Percentiles rank a stretch among this genome's conserved stretches.
phyloP scores from a whole-genome alignment of 1,284 basidiomycete genomes.

The Tausonia pullulans region DNA sequence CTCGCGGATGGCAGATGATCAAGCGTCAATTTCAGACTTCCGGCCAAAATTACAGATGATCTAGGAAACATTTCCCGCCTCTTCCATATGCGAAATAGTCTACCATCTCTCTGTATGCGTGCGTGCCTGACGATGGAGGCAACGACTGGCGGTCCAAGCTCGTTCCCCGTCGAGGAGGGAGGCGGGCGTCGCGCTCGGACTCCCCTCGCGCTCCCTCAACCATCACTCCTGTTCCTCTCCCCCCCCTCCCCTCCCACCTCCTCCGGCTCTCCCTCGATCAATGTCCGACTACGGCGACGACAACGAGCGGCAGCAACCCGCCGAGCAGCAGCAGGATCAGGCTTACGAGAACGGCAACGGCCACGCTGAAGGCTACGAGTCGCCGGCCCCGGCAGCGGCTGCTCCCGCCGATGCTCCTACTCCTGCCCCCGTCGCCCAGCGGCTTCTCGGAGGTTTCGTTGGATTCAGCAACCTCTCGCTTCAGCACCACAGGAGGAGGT shows the following conservation, averaged over 20 bases:
- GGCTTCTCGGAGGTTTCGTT: conserved; percentile 39
- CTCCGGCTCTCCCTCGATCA: background rate
- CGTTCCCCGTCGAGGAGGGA: background rate
- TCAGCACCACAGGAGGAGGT: conserved; percentile 91
- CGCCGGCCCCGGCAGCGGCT: background rate
- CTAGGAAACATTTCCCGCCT: too few species aligned
- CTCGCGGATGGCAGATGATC: too few species aligned
- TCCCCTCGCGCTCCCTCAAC: background rate
- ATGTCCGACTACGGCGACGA: background rate
- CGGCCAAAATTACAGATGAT: too few species aligned
- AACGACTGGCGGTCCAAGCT: too few species aligned
- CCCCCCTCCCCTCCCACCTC: background rate
- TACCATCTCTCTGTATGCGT: too few species aligned
- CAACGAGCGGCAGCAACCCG: background rate
- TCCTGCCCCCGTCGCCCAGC: conserved; percentile 20
- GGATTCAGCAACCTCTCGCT: conserved; percentile 88
- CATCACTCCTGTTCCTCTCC: background rate
- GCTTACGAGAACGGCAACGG: background rate
- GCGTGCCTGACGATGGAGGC: too few species aligned
- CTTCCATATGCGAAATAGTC: too few species aligned
- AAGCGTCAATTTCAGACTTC: too few species aligned
- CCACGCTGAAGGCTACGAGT: background rate
- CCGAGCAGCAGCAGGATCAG: too few species aligned
- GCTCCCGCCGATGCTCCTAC: background rate
- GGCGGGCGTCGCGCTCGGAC: background rate